Evolutionary conservation across 345 rosid genomes (phyloP), one percentile per base, ranked within the genome.

Genomic region (Citrus glauca): DNA sequence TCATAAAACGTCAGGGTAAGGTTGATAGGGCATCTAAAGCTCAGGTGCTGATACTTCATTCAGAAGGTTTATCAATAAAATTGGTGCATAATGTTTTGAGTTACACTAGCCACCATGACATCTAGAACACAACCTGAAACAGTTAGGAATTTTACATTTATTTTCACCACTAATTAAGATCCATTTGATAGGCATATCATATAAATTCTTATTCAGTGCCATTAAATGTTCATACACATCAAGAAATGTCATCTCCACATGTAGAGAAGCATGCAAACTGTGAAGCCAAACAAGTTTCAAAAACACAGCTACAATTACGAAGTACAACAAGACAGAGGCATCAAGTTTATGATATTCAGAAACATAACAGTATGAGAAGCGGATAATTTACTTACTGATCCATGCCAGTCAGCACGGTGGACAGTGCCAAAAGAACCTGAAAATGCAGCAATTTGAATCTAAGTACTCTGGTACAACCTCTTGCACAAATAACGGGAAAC

Each of bases 381-480:
- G 79, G 71, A 28, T 9, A 45, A 55, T 60, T 69, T 74, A 77
- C 96, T 89, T 92, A 97, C 99, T 80, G 99, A 93, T 84, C 98
- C 98, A 91, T 94, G 91, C 99, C 98, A 94, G 72, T 97, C 99
- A 83, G 99, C 99, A 85, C 96, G 98, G 84, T 93, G 98, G 69
- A 97, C 99, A 80, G 93, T 97, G 73, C 99, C 99, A 85, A 97
- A 97, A 85, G 99, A 97, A 85, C 99, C 99, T 97, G 93, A 82
- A 88, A 89, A 78, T 45, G 73, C 57, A 81, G 38, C 72, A 82
- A 79, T 68, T 80, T 57, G 73, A 66, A 64, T 71, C 25, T 77
- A 76, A 84, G 81, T 66, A 83, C 61, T 80, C 50, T n/a, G 35
- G 28, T 65, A 72, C 67, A 75, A 69, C 63, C 57, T 76, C 72